phyloP scores from a whole-genome alignment of 169 alveolate genomes.

The Plasmodium vivax region DNA sequence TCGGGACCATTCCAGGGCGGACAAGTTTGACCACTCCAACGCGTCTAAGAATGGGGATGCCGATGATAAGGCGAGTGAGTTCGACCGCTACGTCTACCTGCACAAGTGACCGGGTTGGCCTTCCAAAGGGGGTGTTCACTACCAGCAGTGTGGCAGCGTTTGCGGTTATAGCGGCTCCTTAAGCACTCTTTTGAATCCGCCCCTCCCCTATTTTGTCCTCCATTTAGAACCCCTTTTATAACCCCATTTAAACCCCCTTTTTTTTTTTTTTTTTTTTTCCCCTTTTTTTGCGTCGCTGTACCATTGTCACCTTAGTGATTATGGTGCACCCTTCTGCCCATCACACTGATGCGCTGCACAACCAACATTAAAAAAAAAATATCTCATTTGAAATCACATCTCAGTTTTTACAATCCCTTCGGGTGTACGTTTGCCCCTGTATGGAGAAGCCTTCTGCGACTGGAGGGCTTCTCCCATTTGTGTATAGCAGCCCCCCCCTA shows the following conservation, averaged over 20 bases:
- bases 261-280: not conserved
- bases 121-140: not conserved
- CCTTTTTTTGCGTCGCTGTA: not conserved
- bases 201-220: not conserved
- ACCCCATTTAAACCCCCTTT: too few species aligned
- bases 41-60: constrained; percentile 16
- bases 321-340: not conserved
- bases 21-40: constrained; percentile 11
- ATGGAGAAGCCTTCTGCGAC: not conserved
- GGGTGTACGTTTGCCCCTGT: not conserved
- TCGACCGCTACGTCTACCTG: constrained; percentile 26
- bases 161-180: not conserved
- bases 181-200: not conserved
- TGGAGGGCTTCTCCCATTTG: not conserved
- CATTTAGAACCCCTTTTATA: not conserved
- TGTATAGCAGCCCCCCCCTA: not conserved
- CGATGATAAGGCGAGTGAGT: constrained; percentile 22
- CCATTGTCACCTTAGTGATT: not conserved
- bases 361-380: not conserved
- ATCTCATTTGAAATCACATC: not conserved
- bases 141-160: not conserved
- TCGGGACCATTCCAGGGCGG: constrained; percentile 33
- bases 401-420: not conserved
- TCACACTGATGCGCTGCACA: not conserved
- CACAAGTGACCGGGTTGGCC: not conserved